These are phyloP conservation scores for Stygiomarasmius scandens DNA, from an alignment of 1,284 basidiomycete genomes.

Conservation along the genomic window DNA sequence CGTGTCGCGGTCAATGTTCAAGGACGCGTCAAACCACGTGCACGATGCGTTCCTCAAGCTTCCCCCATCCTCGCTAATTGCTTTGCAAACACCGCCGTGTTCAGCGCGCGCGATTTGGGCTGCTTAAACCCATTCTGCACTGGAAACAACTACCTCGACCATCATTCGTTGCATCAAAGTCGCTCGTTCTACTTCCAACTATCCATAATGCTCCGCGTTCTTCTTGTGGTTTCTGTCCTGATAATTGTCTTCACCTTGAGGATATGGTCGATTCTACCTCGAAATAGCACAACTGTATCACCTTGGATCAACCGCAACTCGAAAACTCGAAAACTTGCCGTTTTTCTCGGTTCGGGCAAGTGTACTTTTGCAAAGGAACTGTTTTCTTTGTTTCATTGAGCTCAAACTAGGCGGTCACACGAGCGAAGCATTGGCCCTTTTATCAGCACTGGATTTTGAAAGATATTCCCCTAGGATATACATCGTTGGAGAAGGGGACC, in stretches of 20 bases:
- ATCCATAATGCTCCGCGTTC: conserved; percentile 25
- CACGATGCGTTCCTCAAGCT: no score
- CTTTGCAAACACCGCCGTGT: no score
- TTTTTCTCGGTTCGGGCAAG: conserved; percentile 68
- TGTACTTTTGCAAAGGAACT: conserved; percentile 6
- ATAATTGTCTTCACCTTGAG: conserved; percentile 21
- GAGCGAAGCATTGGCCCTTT: conserved; percentile 79
- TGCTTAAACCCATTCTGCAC: no score
- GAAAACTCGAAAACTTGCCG: conserved; percentile 50
- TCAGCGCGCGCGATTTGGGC: no score
- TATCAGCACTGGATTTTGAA: conserved; percentile 76
- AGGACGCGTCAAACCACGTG: no score
- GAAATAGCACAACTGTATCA: not conserved
- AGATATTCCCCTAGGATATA: conserved; percentile 84
- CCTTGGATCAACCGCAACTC: not conserved
- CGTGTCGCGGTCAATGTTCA: no score
- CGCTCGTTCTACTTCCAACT: no score
- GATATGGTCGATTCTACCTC: not conserved
- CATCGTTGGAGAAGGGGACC: conserved; percentile 83
- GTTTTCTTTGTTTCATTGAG: not conserved
- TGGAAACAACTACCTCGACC: no score
- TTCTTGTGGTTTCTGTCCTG: conserved; percentile 28
- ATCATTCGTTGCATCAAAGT: no score
- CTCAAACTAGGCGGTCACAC: conserved; percentile 85
- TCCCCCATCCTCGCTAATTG: no score